These are phyloP conservation scores for Inosperma sp. DNA, from an alignment of 768 basidiomycete species.

Conservation along the genomic window DNA sequence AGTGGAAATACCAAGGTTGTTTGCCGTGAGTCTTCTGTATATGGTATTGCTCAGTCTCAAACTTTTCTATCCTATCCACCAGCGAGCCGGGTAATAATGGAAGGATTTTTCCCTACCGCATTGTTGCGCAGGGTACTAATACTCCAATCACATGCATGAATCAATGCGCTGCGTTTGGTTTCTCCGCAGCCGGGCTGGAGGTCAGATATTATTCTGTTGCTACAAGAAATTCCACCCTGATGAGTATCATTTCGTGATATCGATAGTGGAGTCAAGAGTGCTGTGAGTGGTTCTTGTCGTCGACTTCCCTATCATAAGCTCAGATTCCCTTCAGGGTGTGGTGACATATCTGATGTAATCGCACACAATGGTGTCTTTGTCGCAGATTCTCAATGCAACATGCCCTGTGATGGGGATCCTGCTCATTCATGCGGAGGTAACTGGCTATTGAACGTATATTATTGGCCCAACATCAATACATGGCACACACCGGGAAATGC, in stretches of 20 bases:
- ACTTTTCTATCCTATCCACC: too few species aligned
- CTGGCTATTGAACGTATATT: constrained; percentile 50
- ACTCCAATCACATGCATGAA: constrained; percentile 58
- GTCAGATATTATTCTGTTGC: constrained; percentile 19
- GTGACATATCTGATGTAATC: constrained; percentile 55
- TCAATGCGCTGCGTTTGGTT: constrained; percentile 65
- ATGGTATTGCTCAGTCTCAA: too few species aligned
- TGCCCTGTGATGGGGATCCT: constrained; percentile 61
- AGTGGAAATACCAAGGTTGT: too few species aligned
- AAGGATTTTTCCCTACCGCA: constrained; percentile 57
- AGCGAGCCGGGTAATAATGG: too few species aligned
- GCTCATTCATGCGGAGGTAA: constrained; percentile 68
- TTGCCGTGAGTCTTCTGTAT: too few species aligned
- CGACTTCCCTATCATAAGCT: background rate
- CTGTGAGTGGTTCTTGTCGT: constrained; percentile 44
- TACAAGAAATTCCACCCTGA: constrained; percentile 3
- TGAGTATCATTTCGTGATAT: constrained; percentile 1
- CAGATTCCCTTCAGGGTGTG: constrained; percentile 51
- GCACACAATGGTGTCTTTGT: constrained; percentile 36
- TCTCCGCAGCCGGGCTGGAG: constrained; percentile 63
- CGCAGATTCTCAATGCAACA: constrained; percentile 39
- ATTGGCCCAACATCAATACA: constrained; percentile 47
- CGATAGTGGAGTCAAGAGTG: constrained; percentile 66
- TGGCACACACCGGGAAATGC: constrained; percentile 65
- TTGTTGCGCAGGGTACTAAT: constrained; percentile 57